Percentiles rank a stretch among this genome's conserved stretches.
Conservation (phyloP, 2,329 filamentous ascomycete species). For the Coniochaeta sp. region DNA sequence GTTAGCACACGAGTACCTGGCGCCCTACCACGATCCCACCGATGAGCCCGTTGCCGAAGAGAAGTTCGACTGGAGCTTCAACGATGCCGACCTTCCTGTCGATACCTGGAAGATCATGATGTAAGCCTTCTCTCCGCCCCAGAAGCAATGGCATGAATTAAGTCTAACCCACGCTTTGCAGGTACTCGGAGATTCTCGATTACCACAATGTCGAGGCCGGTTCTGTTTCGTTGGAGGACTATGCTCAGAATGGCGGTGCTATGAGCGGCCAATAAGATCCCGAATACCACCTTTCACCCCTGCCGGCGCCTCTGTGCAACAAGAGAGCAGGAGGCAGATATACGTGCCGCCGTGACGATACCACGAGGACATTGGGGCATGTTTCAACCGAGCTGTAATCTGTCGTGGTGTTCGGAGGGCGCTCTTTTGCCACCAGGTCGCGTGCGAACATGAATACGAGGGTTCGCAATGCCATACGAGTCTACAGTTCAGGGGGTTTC, state of each 20-base stretch:
- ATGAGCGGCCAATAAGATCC: constrained; percentile 28
- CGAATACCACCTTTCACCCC: background rate
- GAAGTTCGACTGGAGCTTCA: constrained; percentile 99
- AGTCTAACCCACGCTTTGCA: constrained; percentile 28
- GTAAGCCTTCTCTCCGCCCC: constrained; percentile 45
- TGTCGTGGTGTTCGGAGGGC: background rate
- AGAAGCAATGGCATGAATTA: background rate
- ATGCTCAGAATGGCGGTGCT: background rate
- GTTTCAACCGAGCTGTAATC: background rate
- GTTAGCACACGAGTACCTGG: constrained; percentile 85
- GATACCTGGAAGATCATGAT: constrained; percentile 99
- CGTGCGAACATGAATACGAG: background rate
- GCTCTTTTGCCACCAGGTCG: background rate
- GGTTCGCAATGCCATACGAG: background rate
- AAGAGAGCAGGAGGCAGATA: background rate
- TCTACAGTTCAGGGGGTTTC: background rate
- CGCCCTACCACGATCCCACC: constrained; percentile 93
- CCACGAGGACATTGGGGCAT: constrained; percentile 3
- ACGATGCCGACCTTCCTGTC: constrained; percentile 92
- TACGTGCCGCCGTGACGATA: constrained; percentile 5
- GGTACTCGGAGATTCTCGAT: constrained; percentile 98
- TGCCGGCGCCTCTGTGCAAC: background rate
- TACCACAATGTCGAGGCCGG: constrained; percentile 84
- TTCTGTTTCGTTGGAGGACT: constrained; percentile 30
- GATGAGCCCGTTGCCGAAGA: constrained; percentile 94